Evolutionary conservation across 192 early-diverging fungal genomes (phyloP), one percentile per base, ranked within the genome.

Genomic region (Gonapodya prolifera): DNA sequence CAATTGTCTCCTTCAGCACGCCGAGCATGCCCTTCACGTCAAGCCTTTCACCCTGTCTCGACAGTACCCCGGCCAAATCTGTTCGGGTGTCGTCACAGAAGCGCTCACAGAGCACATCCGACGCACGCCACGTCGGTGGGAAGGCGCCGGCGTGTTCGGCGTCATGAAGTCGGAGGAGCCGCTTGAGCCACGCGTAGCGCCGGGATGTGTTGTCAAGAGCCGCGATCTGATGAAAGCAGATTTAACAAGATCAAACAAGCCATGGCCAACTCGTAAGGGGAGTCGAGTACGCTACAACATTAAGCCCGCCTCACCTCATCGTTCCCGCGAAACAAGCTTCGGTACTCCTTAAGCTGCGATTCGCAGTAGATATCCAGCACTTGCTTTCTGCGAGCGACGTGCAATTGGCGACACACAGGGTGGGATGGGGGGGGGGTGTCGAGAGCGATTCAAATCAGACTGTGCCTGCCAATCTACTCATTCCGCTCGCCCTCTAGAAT

Each of bases 181-280:
- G 87, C 76, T 96, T 93, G 34, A 99, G 82, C 93, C 95, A 98
- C 1, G 96, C 93, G 81, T 96, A 98, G 31, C 97, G 86, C 31
- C 95, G 85, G 1, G 93, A 91, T 0, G 94, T 89, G 69, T 95
- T 90, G 70, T 93, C 94, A 0, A 99, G 81, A 33, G 91, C 91
- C n/a, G 94, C 84, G 17, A 92, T 92, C 82, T 97, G 87, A 70
- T 89, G 87, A 35, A 82, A 79, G 23, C 33, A 34, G 31, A 36
- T 30, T 17, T 31, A 79, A 18, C 16, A 36, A 79, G 2, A 30
- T 78, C n/a, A 16, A 29, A 33, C 1, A 79, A 79, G 33, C 35
- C 17, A 17, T 29, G 30, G 18, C 29, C 8, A 36, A 33, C 33
- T 74, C 74, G 34, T 31, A 45, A 75, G 30, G 30, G 69, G 30